phyloP scores from a whole-genome alignment of 1,139 yeast species.

The Casaregolazyma lundiana region DNA sequence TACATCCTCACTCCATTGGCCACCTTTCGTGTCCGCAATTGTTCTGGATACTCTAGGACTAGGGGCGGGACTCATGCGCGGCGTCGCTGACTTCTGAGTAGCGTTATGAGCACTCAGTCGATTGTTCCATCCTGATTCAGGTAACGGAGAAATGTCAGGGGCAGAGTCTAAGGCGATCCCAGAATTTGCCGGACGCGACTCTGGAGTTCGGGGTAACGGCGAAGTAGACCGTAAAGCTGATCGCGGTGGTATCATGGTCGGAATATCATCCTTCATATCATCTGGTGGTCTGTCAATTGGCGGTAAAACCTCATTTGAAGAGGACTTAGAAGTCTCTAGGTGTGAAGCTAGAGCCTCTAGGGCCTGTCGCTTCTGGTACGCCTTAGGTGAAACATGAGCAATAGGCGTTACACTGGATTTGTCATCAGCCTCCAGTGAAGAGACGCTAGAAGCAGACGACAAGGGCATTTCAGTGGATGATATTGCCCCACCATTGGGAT shows the following conservation, averaged over 20 bases:
- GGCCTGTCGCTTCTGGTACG: not conserved
- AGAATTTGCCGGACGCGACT: not conserved
- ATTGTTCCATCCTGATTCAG: not conserved
- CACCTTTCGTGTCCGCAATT: not conserved
- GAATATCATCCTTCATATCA: not conserved
- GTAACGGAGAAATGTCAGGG: not conserved
- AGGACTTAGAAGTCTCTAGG: not conserved
- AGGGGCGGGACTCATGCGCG: not conserved
- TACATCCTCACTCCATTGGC: not conserved
- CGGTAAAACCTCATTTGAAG: not conserved
- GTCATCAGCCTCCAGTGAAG: constrained; percentile 6
- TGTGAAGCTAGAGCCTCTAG: not conserved
- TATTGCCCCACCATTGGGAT: not conserved
- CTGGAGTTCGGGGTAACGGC: constrained; percentile 13
- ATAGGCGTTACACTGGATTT: constrained; percentile 8
- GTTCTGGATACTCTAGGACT: not conserved
- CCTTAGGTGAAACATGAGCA: constrained; percentile 8
- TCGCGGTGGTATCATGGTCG: constrained; percentile 19
- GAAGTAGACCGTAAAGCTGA: constrained; percentile 21
- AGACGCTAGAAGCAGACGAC: constrained; percentile 7
- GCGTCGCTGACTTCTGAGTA: not conserved
- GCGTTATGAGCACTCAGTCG: not conserved
- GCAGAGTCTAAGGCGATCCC: not conserved
- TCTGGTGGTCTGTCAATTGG: not conserved
- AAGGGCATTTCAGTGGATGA: constrained; percentile 6